Percentiles rank a stretch among this genome's conserved stretches.
Conservation (phyloP, 176 grass and related monocot genomes). For the Leersia perrieri region DNA sequence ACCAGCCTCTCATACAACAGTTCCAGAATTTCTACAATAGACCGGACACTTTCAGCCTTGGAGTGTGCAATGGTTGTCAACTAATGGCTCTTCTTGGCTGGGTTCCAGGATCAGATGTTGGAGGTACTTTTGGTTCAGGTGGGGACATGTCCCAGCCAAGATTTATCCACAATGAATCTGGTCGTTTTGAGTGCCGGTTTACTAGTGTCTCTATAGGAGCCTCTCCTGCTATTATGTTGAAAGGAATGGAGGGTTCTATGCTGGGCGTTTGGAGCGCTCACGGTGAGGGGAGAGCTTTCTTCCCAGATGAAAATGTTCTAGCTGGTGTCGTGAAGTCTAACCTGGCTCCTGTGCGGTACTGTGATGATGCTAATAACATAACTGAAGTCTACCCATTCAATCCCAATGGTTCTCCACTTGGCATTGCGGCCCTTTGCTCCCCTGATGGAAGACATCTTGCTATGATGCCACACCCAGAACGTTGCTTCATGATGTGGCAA, state of each 20-base stretch:
- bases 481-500: constrained; percentile 99
- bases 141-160: constrained; percentile 81
- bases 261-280: constrained; percentile 86
- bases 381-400: constrained; percentile 90
- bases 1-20: constrained; percentile 65
- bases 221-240: constrained; percentile 83
- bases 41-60: constrained; percentile 85
- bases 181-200: constrained; percentile 81
- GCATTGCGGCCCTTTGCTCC: constrained; percentile 83
- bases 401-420: constrained; percentile 86
- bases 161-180: constrained; percentile 95
- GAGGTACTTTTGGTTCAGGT: constrained; percentile 52
- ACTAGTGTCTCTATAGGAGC: constrained; percentile 61
- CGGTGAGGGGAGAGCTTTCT: constrained; percentile 78
- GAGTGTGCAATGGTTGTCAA: constrained; percentile 92
- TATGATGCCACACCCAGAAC: constrained; percentile 96
- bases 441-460: constrained; percentile 87
- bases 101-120: constrained; percentile 69
- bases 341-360: constrained; percentile 75
- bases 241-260: constrained; percentile 87
- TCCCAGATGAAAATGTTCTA: constrained; percentile 62
- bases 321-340: constrained; percentile 52
- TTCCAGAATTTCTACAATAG: constrained; percentile 84
- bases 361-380: constrained; percentile 62
- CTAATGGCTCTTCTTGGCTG: constrained; percentile 98